Evolutionary conservation across 306 rosid species (phyloP), one percentile per base, ranked within the genome.

Genomic region (Inga leiocalycina): DNA sequence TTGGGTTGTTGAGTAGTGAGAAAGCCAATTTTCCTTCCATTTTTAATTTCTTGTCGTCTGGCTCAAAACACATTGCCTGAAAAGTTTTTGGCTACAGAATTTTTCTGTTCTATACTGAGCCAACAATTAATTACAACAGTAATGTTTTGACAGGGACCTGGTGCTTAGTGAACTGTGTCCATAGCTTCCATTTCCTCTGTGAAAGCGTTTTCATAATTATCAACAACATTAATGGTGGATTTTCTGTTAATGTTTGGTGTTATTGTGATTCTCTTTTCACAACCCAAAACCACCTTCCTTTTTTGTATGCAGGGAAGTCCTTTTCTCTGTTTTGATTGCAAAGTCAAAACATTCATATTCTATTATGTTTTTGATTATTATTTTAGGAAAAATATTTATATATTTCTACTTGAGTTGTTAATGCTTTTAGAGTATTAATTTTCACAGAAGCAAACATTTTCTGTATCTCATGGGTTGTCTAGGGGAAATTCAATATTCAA

Each of bases 1-100:
- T 68, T 70, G 64, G 45, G 79, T 72, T 62, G 45, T 24, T 57
- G 44, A 14, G 34, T 67, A 51, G 57, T 19, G 30, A 22, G 65
- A n/a, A 3, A 32, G 10, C 11, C 70, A 35, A 37, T 43, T 30
- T 44, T 65, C 44, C 17, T 75, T 51, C 20, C 12, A 32, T 54
- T 71, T 15, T 5, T 39, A 39, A 39, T 45, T 32, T 19, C 6
- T 5, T 85, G 90, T 88, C 89, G 54, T 65, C 86, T 86, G 81
- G 41, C 78, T 65, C 16, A 6, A 62, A 80, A 75, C 85, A 45
- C 27, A 45, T 22, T 44, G 46, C 71, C 77, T 22, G 52, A 24
- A 56, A 56, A 41, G 67, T 27, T 6, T 54, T 20, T 32, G 3
- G 3, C 73, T 79, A 9, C 61, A 37, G 48, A 52, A 46, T n/a